Base-by-base conservation (phyloP, 2,329 filamentous ascomycete species). In the Reticulascus tulasneorum region DNA sequence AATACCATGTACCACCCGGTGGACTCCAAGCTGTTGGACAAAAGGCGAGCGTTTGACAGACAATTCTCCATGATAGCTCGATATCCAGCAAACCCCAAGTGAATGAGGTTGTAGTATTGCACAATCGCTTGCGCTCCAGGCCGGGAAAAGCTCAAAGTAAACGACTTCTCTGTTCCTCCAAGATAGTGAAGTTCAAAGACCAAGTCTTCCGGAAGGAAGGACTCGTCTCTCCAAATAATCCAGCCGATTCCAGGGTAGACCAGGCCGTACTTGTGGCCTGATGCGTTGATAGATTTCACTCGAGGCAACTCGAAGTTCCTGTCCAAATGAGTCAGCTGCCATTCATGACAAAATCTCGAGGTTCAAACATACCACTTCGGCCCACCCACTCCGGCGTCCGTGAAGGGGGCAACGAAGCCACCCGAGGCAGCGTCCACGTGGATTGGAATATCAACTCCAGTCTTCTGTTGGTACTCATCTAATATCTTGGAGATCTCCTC, bases 41-140 rank as follows among this genome's bases (percentile, higher is more conserved):
- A 62, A 2, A 84, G 54, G 3, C 81, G 69, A 2, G 82, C 80
- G 49, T 85, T 85, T 20, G 70, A 56, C 23, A 86, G 61, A 31
- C 75, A 77, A 51, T 82, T 84, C 52, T 84, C 79, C 75, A 80
- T 84, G 41, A 82, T 71, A 23, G 64, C 62, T 9, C 68, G 70
- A 58, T 82, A 87, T 9, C 82, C 83, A 3, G 65, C 63, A 55
- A 78, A 81, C 3, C 83, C 83, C 0, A 86, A 70, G 45, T 84
- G 81, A 41, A 86, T 79, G 10, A 86, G 64, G 48, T 86, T 85
- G 60, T 78, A 86, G 58, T 86, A 86, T 52, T 86, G 83, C 0
- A 72, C 80, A 42, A 86, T 78, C 38, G 86, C 67, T 43, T 86
- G 82, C 0, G 78, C 76, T 4, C 81, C 82, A 0, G 82, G 81